Conservation (phyloP, 306 rosid genomes). For the Clitoria ternatea region DNA sequence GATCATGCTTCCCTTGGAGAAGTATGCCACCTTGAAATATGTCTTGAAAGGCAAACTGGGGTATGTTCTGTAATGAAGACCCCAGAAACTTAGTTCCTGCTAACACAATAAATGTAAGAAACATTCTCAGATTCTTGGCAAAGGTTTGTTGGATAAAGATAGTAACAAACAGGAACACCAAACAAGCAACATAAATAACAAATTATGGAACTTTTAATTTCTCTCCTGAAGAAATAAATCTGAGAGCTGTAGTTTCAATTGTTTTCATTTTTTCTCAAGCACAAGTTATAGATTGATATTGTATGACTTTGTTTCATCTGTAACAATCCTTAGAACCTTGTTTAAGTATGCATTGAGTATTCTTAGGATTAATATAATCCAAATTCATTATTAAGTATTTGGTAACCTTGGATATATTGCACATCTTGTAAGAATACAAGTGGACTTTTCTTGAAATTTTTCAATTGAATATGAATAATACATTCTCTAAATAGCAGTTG, state of each 20-base stretch:
- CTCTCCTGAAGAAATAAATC: background rate
- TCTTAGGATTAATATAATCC: background rate
- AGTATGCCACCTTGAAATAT: slow-evolving; percentile 44
- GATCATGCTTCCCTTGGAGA: slow-evolving; percentile 42
- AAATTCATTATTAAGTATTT: no score
- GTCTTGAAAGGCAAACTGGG: slow-evolving; percentile 48
- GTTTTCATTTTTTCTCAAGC: background rate
- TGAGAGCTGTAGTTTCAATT: background rate
- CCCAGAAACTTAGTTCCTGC: slow-evolving; percentile 43
- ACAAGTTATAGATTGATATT: background rate
- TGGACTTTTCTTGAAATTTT: slow-evolving; percentile 3
- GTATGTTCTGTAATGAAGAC: slow-evolving; percentile 39
- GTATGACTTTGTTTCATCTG: background rate
- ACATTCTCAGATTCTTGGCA: background rate
- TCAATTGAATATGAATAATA: background rate
- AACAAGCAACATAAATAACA: background rate
- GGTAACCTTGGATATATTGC: no score
- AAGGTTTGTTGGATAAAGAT: background rate
- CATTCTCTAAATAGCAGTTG: background rate
- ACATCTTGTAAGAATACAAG: background rate
- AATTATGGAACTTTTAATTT: background rate
- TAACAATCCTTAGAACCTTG: background rate
- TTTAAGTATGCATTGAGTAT: background rate
- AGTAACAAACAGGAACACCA: background rate
- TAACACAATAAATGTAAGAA: slow-evolving; percentile 21